Evolutionary conservation across 2,329 filamentous ascomycete species (phyloP), one percentile per base, ranked within the genome.

Genomic region (Ophiostoma sp.): DNA sequence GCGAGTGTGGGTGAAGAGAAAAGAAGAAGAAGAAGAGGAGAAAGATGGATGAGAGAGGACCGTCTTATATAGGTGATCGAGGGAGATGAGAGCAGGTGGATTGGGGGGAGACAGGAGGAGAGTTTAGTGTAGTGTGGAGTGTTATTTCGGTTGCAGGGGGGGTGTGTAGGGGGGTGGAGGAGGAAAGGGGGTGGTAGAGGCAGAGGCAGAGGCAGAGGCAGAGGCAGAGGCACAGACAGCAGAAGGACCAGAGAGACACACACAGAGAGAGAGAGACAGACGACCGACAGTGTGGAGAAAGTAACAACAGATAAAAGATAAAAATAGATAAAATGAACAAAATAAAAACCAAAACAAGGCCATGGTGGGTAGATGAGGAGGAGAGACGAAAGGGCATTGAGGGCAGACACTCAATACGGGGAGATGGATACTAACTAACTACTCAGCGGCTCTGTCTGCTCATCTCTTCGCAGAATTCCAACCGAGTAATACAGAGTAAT

Each of bases 1-100:
- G 75, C 76, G 83, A 81, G 81, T 81, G 83, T 83, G 83, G 80
- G 83, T 83, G 81, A 82, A 76, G 81, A 81, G 74, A 77, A 77
- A 73, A 76, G 73, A 74, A 78, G 77, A 85, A 80, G 73, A 85
- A 80, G 73, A 73, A 68, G 23, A 66, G 57, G 23, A 17, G 23
- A 67, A 17, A 71, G 65, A 70, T 52, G 54, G 67, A 48, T n/a
- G 54, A 69, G 72, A 74, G 72, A 74, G 71, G 74, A 70, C 52
- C 66, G 74, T 74, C 75, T 75, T 76, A 71, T 73, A 73, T 73
- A 74, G 52, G 52, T 57, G 52, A 48, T 48, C n/a, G 44, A 48
- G 44, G 44, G 44, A 48, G 44, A 48, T n/a, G 44, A 48, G 44
- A 48, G 17, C 44, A 67, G 35, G 20, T 48, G 44, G 57, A 62